These are phyloP conservation scores for Hanseniaspora valbyensis DNA, from an alignment of 805 yeast genomes.

Conservation along the genomic window DNA sequence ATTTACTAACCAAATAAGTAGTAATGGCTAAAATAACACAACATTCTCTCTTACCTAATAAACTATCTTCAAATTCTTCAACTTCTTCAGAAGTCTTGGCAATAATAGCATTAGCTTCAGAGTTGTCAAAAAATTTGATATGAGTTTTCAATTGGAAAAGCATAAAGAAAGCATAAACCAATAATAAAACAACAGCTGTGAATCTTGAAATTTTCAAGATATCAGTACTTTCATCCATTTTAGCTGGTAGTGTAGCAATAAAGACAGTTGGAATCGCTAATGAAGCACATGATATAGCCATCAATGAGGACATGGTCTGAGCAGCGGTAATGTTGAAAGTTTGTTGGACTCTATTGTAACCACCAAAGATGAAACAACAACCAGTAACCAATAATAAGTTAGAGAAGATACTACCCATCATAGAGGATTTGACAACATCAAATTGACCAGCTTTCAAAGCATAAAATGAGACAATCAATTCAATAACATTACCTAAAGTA, in stretches of 20 bases:
- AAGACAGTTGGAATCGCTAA: slow-evolving; percentile 92
- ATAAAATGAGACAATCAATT: slow-evolving; percentile 83
- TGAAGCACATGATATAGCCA: slow-evolving; percentile 84
- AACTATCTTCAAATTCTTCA: slow-evolving; percentile 5
- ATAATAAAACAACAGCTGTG: slow-evolving; percentile 65
- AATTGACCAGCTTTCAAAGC: slow-evolving; percentile 80
- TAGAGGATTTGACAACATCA: slow-evolving; percentile 90
- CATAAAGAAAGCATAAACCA: slow-evolving; percentile 67
- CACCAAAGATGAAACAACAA: slow-evolving; percentile 91
- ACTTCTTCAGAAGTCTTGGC: slow-evolving; percentile 4
- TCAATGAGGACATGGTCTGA: slow-evolving; percentile 89
- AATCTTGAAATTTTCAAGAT: slow-evolving; percentile 75
- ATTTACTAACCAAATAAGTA: slow-evolving; percentile 71
- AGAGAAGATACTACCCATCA: slow-evolving; percentile 88
- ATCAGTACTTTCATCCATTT: slow-evolving; percentile 29
- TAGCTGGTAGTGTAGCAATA: slow-evolving; percentile 60
- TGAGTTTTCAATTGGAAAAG: slow-evolving; percentile 86
- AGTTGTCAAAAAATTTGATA: slow-evolving; percentile 57
- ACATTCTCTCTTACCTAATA: slow-evolving; percentile 45
- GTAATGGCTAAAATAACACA: slow-evolving; percentile 44
- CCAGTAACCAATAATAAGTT: slow-evolving; percentile 84
- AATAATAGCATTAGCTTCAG: slow-evolving; percentile 27
- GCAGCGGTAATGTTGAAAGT: slow-evolving; percentile 92
- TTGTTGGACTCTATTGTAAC: slow-evolving; percentile 75
- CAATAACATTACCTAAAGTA: slow-evolving; percentile 96